Base-by-base conservation (phyloP, 208 protist genomes). In the Leishmania tropica region DNA sequence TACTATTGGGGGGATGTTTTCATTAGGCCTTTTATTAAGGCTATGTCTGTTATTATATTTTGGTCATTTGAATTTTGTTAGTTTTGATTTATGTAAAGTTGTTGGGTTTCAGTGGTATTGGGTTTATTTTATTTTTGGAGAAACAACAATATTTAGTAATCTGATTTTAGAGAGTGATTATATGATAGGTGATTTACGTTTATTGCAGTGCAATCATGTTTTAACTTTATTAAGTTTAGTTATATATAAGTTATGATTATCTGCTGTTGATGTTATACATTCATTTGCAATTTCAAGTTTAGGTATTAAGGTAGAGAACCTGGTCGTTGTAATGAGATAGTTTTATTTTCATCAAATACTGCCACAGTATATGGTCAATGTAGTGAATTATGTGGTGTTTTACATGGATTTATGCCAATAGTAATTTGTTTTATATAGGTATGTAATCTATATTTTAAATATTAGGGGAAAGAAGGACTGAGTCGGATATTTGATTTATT, bases 401-500 rank as follows among this genome's bases (percentile, higher is more conserved):
- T 95, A 89, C 92, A 95, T 89, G 92, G 92, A 92, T 95, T 95
- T 94, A 95, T 95, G 92, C 92, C 92, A 75, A 94, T 95, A 82
- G 92, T 95, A 75, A 91, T 95, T 83, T 94, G 90, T 93, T 95
- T 95, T 93, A 95, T 95, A 88, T 96, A 94, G 90, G 93, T 96
- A 92, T 94, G 85, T 96, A 96, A 90, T 96, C 89, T 94, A 92
- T 85, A 75, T 48, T 13, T 31, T 47, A 40, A 40, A n/a, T n/a
- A 40, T 45, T 91, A 91, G 86, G 90, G 91, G 89, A 92, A 95
- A 90, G 90, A 95, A 93, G 91, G 91, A 96, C 89, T 95, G 93
- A 96, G 91, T 92, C 91, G 93, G 86, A 83, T 96, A 83, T 96
- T 96, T 92, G 91, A 96, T 95, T 96, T 96, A 83, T 95, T 95